Percentiles rank a stretch among this genome's conserved stretches.
These are phyloP conservation scores for Phytophthora palmivora DNA, from an alignment of 352 stramenopile species.

Conservation along the genomic window DNA sequence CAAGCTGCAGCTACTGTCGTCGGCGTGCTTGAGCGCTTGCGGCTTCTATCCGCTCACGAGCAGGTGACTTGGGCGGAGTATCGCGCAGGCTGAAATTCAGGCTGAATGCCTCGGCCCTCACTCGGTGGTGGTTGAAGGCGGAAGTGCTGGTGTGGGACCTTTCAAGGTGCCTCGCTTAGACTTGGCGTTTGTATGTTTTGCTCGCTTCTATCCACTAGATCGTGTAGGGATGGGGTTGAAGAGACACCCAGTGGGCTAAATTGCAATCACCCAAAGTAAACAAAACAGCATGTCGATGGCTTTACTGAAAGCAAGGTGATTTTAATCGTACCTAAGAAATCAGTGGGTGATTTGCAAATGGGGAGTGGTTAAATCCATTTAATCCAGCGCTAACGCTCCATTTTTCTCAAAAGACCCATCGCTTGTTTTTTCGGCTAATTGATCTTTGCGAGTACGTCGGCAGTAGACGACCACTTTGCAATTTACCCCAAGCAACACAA, in stretches of 20 bases:
- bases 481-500: constrained; percentile 43
- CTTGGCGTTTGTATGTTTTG: constrained; percentile 25
- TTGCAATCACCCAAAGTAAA: neutral
- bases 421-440: constrained; percentile 25
- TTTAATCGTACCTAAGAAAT: no score
- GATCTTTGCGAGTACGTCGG: constrained; percentile 27
- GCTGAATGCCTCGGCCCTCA: constrained; percentile 3
- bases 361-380: neutral
- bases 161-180: constrained; percentile 10
- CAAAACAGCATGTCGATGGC: neutral
- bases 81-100: constrained; percentile 3
- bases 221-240: constrained; percentile 52
- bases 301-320: constrained; percentile 1
- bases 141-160: constrained; percentile 16
- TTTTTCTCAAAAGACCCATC: constrained; percentile 17
- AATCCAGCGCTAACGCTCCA: constrained; percentile 8
- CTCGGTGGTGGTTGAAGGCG: constrained; percentile 37
- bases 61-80: neutral
- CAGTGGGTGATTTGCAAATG: neutral
- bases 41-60: constrained; percentile 1
- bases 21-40: constrained; percentile 1
- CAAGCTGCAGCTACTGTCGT: neutral
- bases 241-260: constrained; percentile 17
- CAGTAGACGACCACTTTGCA: constrained; percentile 37
- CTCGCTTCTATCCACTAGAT: constrained; percentile 5